Evolutionary conservation across 1,284 basidiomycete genomes (phyloP).

Genomic region (Xanthoconium separans): DNA sequence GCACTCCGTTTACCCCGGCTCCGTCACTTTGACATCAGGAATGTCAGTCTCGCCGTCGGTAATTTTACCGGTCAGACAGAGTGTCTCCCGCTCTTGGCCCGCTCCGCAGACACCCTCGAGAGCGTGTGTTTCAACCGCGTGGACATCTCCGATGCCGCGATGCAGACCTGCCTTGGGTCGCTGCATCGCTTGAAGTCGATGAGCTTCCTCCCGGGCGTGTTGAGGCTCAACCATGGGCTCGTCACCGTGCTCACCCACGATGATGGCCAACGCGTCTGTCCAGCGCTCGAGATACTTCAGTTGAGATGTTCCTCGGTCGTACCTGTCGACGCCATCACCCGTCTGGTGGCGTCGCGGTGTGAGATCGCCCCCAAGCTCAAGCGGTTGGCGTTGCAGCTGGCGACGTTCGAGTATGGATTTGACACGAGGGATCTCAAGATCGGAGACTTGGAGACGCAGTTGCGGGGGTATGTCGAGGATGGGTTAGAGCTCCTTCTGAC

Average conservation of each 20-base stretch:
- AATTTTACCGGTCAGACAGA: constrained; percentile 28
- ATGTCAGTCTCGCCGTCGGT: constrained; percentile 29
- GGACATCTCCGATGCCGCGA: constrained; percentile 21
- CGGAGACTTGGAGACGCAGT: constrained; percentile 6
- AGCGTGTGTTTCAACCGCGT: constrained; percentile 23
- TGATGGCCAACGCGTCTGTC: constrained; percentile 18
- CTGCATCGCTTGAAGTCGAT: constrained; percentile 21
- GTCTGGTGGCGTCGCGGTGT: constrained; percentile 28
- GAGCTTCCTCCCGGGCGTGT: constrained; percentile 24
- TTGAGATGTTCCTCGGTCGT: constrained; percentile 29
- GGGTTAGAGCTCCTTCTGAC: constrained; percentile 21
- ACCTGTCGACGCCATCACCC: constrained; percentile 22
- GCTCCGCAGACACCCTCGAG: constrained; percentile 33
- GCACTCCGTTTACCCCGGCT: constrained; percentile 27
- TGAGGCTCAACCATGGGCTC: constrained; percentile 33
- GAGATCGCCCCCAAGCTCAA: constrained; percentile 11
- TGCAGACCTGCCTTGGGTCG: constrained; percentile 24
- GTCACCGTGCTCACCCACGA: constrained; percentile 19
- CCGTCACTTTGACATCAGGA: constrained; percentile 25
- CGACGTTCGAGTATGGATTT: constrained; percentile 29
- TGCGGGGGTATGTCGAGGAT: constrained; percentile 16
- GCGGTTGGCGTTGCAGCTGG: constrained; percentile 27
- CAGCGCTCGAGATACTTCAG: constrained; percentile 24
- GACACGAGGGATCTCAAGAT: constrained; percentile 31
- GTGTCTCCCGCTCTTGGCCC: constrained; percentile 25